Base-by-base conservation (phyloP, 2,329 filamentous ascomycete genomes). In the Nothophoma quercina region DNA sequence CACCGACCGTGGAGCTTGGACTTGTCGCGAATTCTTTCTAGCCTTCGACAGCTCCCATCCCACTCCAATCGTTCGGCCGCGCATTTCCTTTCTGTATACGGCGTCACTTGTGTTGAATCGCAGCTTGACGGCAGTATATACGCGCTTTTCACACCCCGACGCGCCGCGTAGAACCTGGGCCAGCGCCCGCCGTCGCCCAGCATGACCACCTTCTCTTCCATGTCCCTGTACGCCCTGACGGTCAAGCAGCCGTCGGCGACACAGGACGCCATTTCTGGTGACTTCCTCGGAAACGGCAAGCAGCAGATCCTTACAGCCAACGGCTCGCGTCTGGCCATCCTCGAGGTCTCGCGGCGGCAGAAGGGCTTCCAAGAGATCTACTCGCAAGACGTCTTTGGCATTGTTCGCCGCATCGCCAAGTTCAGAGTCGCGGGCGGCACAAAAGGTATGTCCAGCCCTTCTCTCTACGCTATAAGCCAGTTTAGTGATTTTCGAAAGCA, bases 221-320 rank as follows among this genome's bases (percentile, higher is more conserved):
- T 97, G 91, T 97, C 97, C 76, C 88, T 99, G 80, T 99, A 99
- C 81, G 95, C 91, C 70, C 83, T 99, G 80, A 98, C 95, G 65
- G 88, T 99, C 70, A 92, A 97, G 78, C 89, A 91, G 65, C 91
- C 95, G 26, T 93, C 92, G 63, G 89, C 91, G 55, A 87, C 96
- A 69, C 92, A 89, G 42, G 89, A 96, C 78, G 93, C 95, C 60
- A 89, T 97, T 62, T 84, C 96, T 55, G 96, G 95, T 66, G 93
- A 98, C 79, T 98, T 98, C 77, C 88, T 91, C 55, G 93, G 93
- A 63, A 96, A 91, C 60, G 96, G 93, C 79, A 93, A 97, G 78
- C 95, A 99, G 81, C 93, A 97, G 78, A 96, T 99, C 72, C 86
- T 97, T 74, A 93, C 93, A 22, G 93, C 90, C 40, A 93, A 91